Evolutionary conservation across 306 rosid genomes (phyloP), one percentile per base, ranked within the genome.

Genomic region (Phaseolus lunatus): DNA sequence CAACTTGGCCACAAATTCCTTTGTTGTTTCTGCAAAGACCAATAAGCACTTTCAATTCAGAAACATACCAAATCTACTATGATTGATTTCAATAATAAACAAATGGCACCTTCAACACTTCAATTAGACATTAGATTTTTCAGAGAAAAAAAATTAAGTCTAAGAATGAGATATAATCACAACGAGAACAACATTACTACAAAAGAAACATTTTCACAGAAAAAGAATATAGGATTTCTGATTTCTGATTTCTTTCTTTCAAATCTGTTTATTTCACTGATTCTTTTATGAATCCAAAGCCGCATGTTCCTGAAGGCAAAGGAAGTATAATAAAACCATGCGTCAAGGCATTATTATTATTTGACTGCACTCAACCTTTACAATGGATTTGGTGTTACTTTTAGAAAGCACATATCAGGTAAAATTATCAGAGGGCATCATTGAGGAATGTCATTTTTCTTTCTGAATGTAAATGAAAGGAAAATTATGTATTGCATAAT

Each of bases 11-110:
- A 90, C 97, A 81, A 95, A 45, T 82, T 95, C 93, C 80, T 71
- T 88, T 0, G 96, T 92, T 41, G 98, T 95, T 75, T 92, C 98
- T 95, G 96, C 87, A 57, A 80, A n/a, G 77, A 79, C n/a, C 27
- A 74, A 70, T 39, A 44, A 47, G 10, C 47, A 57, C 16, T 29
- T 43, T 19, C 11, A 75, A 0, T 22, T 67, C n/a, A 41, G 18
- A 48, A 68, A 68, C 45, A 26, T 75, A 22, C 43, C 11, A 37
- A 43, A 73, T 54, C 4, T 50, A 43, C 58, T 16, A 35, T 77
- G 12, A 70, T 33, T 65, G 59, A 62, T 67, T 16, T n/a, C 18
- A 20, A 33, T 35, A 3, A 66, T 18, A 44, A 56, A 29, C 3
- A 11, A 9, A 10, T 27, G 27, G 33, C 7, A 23, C 35, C 72